These are phyloP conservation scores for Colletotrichum lentis DNA, from an alignment of 2,329 filamentous ascomycete species.

Conservation along the genomic window DNA sequence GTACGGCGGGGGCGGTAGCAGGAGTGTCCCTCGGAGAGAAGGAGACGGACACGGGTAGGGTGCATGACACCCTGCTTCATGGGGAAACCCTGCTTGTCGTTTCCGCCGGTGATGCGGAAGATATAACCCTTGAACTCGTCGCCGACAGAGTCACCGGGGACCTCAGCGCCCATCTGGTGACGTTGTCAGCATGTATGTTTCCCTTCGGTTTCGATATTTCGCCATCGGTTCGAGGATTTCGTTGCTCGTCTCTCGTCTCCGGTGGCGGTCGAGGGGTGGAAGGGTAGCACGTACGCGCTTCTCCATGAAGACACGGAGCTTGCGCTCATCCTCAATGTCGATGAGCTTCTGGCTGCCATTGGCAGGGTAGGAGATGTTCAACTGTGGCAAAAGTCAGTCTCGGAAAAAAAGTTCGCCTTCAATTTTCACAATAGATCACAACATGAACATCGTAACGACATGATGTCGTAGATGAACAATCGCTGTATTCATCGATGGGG, in stretches of 20 bases:
- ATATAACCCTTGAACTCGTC: constrained; percentile 99
- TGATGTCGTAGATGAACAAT: not conserved
- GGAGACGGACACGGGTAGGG: constrained; percentile 96
- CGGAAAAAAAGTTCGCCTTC: constrained; percentile 11
- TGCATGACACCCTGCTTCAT: constrained; percentile 99
- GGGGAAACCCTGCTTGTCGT: constrained; percentile 99
- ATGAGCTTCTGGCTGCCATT: constrained; percentile 99
- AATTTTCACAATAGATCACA: not conserved
- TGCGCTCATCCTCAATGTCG: constrained; percentile 99
- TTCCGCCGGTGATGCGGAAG: constrained; percentile 99
- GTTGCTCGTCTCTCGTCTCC: constrained; percentile 46
- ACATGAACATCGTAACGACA: not conserved
- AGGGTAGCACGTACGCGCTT: constrained; percentile 74
- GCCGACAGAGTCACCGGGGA: constrained; percentile 91
- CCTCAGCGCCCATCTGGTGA: constrained; percentile 83
- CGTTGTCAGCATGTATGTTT: constrained; percentile 46
- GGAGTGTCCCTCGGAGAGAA: constrained; percentile 95
- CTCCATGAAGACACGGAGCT: constrained; percentile 98
- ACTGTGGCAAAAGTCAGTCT: constrained; percentile 53
- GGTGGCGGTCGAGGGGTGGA: constrained; percentile 17
- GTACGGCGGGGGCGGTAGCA: constrained; percentile 99
- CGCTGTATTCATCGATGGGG: constrained; percentile 1
- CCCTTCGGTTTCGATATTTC: constrained; percentile 12
- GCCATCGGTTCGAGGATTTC: constrained; percentile 39
- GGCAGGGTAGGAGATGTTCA: constrained; percentile 87